Evolutionary conservation across 169 alveolate species (phyloP).

Genomic region (Eimeria tenella): DNA sequence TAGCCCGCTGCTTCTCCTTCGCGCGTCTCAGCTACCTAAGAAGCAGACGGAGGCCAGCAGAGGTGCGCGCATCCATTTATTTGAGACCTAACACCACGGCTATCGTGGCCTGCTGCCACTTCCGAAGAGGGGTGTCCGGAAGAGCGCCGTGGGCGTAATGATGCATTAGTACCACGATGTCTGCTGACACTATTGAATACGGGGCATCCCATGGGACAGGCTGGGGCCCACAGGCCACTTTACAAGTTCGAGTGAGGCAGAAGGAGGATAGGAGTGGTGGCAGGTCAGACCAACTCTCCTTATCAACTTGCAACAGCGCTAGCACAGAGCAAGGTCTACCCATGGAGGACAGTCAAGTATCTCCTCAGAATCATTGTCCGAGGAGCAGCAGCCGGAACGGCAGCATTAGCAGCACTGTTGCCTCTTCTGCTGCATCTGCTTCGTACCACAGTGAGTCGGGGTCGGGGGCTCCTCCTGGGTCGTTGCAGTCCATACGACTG

Average conservation of each 20-base stretch:
- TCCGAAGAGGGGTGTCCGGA: no score
- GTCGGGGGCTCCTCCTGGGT: not conserved
- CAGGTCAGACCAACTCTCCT: not conserved
- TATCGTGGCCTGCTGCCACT: no score
- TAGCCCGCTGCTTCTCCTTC: no score
- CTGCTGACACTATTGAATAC: not conserved
- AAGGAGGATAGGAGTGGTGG: not conserved
- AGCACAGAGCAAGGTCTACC: not conserved
- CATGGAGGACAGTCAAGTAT: not conserved
- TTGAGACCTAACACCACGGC: no score
- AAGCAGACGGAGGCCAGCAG: no score
- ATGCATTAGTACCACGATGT: not conserved
- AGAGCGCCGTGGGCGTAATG: no score
- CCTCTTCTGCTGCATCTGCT: no score
- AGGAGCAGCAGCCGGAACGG: not conserved
- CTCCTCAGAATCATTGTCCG: not conserved
- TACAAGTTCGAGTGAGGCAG: no score
- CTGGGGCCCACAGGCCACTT: not conserved
- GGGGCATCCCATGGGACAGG: not conserved
- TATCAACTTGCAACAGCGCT: not conserved
- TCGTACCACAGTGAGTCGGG: not conserved
- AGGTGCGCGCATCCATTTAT: no score
- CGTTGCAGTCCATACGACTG: slow-evolving; percentile 18
- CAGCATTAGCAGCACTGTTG: no score
- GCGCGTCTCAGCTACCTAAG: no score